Percentiles rank a stretch among this genome's conserved stretches.
phyloP scores from a whole-genome alignment of 306 rosid species.

The Pyrus betulifolia region DNA sequence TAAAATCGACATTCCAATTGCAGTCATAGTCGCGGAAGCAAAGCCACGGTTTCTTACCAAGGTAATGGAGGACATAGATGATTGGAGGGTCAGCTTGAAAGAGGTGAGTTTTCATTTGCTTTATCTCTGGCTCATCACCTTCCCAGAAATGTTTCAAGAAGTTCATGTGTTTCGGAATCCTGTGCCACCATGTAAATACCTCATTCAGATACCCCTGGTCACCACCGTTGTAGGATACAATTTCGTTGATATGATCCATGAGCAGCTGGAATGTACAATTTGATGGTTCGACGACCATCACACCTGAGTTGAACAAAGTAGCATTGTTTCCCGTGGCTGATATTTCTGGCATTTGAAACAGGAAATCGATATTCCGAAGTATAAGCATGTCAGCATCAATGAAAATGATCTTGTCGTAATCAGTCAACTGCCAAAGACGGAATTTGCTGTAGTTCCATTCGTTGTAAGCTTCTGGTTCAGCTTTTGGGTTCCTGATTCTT shows the following conservation, averaged over 20 bases:
- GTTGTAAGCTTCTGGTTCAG: constrained; percentile 72
- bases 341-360: constrained; percentile 74
- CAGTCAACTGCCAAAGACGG: constrained; percentile 87
- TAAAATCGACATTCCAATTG: constrained; percentile 74
- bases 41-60: constrained; percentile 76
- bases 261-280: constrained; percentile 73
- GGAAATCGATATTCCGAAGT: constrained; percentile 75
- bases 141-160: constrained; percentile 91
- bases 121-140: constrained; percentile 65
- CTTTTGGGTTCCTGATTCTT: constrained; percentile 89
- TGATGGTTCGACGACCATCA: constrained; percentile 82
- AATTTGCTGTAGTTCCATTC: constrained; percentile 96
- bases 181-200: constrained; percentile 89
- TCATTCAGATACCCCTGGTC: constrained; percentile 88
- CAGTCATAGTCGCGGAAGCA: constrained; percentile 91
- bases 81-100: constrained; percentile 71
- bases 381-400: constrained; percentile 80
- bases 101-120: constrained; percentile 55
- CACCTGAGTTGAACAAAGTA: constrained; percentile 76
- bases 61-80: constrained; percentile 78
- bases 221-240: constrained; percentile 79
- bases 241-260: constrained; percentile 76
- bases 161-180: constrained; percentile 83
- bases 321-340: constrained; percentile 83
- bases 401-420: constrained; percentile 82